Evolutionary conservation across 768 basidiomycete species (phyloP), one percentile per base, ranked within the genome.

Genomic region (Tulasnella calospora): DNA sequence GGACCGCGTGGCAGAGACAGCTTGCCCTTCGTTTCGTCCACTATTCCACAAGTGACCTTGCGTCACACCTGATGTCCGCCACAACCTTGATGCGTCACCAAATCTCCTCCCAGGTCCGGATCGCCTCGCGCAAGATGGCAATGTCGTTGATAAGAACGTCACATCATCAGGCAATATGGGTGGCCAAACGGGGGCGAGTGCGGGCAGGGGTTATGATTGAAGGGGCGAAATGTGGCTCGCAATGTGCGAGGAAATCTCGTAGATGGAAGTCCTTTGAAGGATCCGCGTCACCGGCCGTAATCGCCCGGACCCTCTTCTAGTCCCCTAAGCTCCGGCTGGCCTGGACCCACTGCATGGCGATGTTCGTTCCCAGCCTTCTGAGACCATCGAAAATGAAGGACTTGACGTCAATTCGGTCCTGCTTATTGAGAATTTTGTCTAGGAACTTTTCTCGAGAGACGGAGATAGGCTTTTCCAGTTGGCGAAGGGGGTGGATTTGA

Each of bases 251-350:
- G 83, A 81, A 38, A 91, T 82, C 51, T 83, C 85, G 19, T 84
- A 83, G 38, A 91, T 46, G 44, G 30, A 75, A 55, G n/a, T 82
- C 82, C n/a, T 86, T 82, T 21, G 92, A 84, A 76, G 85, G 87
- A 8, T 83, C 80, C 13, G 85, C 83, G 5, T 86, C 83, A 21
- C 7, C 1, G 10, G 23, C 51, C 51, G 51, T 12, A 6, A 88
- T 85, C 36, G 83, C 83, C 81, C 92, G 89, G 83, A 95, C 94
- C 84, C 93, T 94, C 86, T 89, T 87, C 9, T 92, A 92, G 83
- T 95, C 94, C 57, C 93, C 89, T 80, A 94, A 94, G 36, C 93
- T 87, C 83, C 95, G 92, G 82, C 96, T 95, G 61, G 92, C 93
- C 85, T 94, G 95, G 81, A 72, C 38, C 75, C 75, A 76, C 55